These are phyloP conservation scores for Nannochloris sp. DNA, from an alignment of 139 green algal genomes.

Conservation along the genomic window DNA sequence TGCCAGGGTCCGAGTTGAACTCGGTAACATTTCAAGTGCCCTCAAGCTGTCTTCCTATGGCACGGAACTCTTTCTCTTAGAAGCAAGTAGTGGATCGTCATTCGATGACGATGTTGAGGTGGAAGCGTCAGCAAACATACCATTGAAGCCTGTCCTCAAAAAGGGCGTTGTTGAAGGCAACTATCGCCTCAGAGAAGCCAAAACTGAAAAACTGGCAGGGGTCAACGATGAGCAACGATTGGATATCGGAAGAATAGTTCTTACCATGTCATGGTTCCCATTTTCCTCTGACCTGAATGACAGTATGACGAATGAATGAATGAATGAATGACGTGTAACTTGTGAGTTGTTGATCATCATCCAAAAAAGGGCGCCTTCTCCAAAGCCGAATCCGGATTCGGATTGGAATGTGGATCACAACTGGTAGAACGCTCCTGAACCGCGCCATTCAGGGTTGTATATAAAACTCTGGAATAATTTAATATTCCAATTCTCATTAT, in stretches of 20 bases:
- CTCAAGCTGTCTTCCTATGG: conserved; percentile 16
- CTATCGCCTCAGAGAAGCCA: conserved; percentile 17
- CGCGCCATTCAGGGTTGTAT: too few relatives aligned
- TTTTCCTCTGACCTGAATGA: not conserved
- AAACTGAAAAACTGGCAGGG: not conserved
- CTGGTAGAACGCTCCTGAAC: too few relatives aligned
- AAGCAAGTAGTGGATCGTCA: conserved; percentile 6
- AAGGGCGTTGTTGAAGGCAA: not conserved
- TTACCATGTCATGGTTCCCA: conserved; percentile 21
- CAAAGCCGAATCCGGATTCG: too few relatives aligned
- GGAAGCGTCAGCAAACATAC: conserved; percentile 3
- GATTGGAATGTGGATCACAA: too few relatives aligned
- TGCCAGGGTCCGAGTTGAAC: conserved; percentile 8
- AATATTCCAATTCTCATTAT: too few relatives aligned
- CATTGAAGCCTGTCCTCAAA: conserved; percentile 4
- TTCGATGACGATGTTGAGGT: conserved; percentile 22
- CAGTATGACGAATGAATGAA: too few relatives aligned
- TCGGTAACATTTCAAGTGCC: conserved; percentile 8
- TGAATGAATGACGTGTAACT: too few relatives aligned
- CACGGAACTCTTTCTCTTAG: conserved; percentile 16
- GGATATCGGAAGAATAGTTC: conserved; percentile 5
- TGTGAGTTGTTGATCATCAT: too few relatives aligned
- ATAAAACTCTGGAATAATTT: too few relatives aligned
- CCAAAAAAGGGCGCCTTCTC: too few relatives aligned
- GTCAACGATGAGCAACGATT: conserved; percentile 9